Conservation (phyloP, 1,139 yeast genomes). For the Candida sp. region DNA sequence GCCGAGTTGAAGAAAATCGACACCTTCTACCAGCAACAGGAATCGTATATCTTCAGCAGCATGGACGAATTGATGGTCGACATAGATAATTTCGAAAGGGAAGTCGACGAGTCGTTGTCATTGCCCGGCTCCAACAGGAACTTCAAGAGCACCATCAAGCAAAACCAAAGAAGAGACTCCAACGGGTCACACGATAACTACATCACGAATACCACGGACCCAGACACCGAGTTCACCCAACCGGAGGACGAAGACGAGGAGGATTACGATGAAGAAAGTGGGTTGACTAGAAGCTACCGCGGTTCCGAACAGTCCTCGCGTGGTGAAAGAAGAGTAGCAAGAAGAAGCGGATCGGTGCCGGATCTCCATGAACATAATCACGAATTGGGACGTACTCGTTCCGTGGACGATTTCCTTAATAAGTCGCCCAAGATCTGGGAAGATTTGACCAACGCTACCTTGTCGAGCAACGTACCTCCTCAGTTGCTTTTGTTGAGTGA, state of each 20-base stretch:
- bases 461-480: conserved; percentile 34
- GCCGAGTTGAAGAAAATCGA: conserved; percentile 65
- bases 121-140: conserved; percentile 6
- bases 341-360: conserved; percentile 14
- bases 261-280: conserved; percentile 15
- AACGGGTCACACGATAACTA: conserved; percentile 23
- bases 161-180: conserved; percentile 16
- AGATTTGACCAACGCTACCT: conserved; percentile 23
- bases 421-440: conserved; percentile 42
- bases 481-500: conserved; percentile 45
- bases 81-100: conserved; percentile 49
- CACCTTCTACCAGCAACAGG: conserved; percentile 58
- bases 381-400: conserved; percentile 26
- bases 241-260: conserved; percentile 32
- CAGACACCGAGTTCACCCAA: conserved; percentile 36
- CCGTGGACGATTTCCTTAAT: conserved; percentile 43
- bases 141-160: conserved; percentile 1
- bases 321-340: background rate
- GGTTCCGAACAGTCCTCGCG: background rate
- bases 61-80: conserved; percentile 59
- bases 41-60: conserved; percentile 47
- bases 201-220: conserved; percentile 26
- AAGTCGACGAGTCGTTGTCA: conserved; percentile 19
- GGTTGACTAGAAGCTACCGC: conserved; percentile 10
- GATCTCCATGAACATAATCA: conserved; percentile 8